Conservation (phyloP, 1,284 basidiomycete species). For the Trametes polyzona region DNA sequence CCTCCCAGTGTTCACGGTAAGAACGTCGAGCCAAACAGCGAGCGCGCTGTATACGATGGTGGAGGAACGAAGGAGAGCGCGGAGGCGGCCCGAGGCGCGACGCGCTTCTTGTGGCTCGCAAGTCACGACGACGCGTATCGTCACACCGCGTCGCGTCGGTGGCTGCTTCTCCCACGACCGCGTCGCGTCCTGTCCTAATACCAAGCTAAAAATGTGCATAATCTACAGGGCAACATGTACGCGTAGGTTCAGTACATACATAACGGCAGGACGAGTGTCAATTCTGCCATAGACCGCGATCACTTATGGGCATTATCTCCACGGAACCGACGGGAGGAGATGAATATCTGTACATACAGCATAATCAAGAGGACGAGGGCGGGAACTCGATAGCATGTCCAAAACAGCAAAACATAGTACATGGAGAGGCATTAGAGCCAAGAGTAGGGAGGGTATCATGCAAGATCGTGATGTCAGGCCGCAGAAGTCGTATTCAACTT, state of each 20-base stretch:
- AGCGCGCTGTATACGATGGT: not conserved
- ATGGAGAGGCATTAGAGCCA: not conserved
- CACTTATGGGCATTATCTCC: not conserved
- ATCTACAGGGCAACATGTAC: not conserved
- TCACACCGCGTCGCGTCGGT: constrained; percentile 14
- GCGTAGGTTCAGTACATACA: not conserved
- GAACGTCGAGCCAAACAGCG: too few species aligned
- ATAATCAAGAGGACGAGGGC: not conserved
- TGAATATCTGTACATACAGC: not conserved
- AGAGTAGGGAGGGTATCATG: not conserved
- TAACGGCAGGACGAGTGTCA: not conserved
- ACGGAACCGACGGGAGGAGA: not conserved
- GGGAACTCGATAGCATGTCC: not conserved
- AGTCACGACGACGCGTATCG: constrained; percentile 15
- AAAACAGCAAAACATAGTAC: not conserved
- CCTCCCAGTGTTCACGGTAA: too few species aligned
- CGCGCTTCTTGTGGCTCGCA: not conserved
- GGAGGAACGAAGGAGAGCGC: not conserved
- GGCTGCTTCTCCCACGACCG: not conserved
- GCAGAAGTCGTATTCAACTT: constrained; percentile 18
- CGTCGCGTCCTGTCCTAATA: not conserved
- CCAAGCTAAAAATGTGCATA: not conserved
- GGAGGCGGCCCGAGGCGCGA: not conserved
- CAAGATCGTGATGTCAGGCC: not conserved
- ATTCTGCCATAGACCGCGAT: not conserved